Conservation (phyloP, 179 eudicot genomes). For the Beta macrorhiza region DNA sequence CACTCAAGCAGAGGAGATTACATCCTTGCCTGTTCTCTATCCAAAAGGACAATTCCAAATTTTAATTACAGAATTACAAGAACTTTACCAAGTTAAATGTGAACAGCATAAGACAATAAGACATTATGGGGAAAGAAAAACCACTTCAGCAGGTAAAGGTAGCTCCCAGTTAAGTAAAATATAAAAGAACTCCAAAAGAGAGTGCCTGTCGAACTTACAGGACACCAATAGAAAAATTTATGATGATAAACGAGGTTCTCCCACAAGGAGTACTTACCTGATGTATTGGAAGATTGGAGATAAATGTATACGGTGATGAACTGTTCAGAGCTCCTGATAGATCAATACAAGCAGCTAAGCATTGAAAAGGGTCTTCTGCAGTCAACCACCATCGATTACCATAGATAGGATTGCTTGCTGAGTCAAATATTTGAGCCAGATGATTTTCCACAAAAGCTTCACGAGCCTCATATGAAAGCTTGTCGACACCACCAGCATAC, state of each 20-base stretch:
- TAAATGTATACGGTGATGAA: slow-evolving; percentile 57
- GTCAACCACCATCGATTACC: slow-evolving; percentile 87
- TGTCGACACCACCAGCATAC: slow-evolving; percentile 78
- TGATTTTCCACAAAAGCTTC: slow-evolving; percentile 69
- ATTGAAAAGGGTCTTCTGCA: slow-evolving; percentile 96
- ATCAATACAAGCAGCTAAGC: slow-evolving; percentile 86
- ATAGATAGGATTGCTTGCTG: slow-evolving; percentile 67
- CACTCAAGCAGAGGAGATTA: slow-evolving; percentile 3
- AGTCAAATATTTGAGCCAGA: slow-evolving; percentile 61
- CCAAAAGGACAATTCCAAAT: background rate
- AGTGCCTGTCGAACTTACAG: background rate
- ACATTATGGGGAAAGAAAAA: background rate
- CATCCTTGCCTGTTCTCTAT: slow-evolving; percentile 2
- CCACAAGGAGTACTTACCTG: slow-evolving; percentile 45
- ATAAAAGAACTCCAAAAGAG: background rate
- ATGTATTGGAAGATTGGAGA: slow-evolving; percentile 87
- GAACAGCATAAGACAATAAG: background rate
- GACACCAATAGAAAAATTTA: background rate
- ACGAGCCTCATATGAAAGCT: slow-evolving; percentile 74
- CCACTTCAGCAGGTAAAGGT: no score
- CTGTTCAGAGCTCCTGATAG: slow-evolving; percentile 71
- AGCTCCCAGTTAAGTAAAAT: background rate
- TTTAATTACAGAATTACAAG: background rate
- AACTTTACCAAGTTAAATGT: background rate
- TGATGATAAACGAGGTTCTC: slow-evolving; percentile 8